Evolutionary conservation across 1,139 yeast species (phyloP), one percentile per base, ranked within the genome.

Genomic region (Kodamaea suecica): DNA sequence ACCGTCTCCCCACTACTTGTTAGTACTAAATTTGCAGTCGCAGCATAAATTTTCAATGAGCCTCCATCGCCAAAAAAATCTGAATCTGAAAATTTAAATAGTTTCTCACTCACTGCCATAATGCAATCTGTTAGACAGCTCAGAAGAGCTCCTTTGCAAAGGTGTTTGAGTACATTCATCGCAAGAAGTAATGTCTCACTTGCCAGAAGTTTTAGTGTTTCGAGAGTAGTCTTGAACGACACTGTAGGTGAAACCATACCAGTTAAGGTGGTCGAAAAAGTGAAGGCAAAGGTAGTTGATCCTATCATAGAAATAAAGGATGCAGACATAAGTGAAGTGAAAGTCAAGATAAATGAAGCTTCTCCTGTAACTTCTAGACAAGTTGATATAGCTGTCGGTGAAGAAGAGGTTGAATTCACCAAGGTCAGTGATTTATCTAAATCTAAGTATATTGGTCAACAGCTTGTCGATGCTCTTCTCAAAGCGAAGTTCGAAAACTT

Each of bases 401-500:
- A 13, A 12, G 28, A 25, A 13, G 17, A n/a, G 10, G 10, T 12
- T 8, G 31, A 27, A 15, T 21, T 35, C 29, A 29, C 34, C 28
- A 38, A 32, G 17, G 36, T 40, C 16, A 27, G 16, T 5, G 41
- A 40, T 17, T 31, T 40, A 20, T 15, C 28, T 28, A 36, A 41
- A 25, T 24, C 45, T 17, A 39, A 39, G 17, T 34, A 34, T 36
- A 39, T 40, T 16, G 42, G 44, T 15, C 35, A 36, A 14, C 34
- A 31, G 11, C 44, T 48, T 20, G 30, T 46, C n/a, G 34, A 31
- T 5, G 71, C 79, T 11, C 53, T 78, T 27, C 44, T 51, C 3
- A 50, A 53, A n/a, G 58, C 74, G 42, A 66, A 68, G 1, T 78
- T 70, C 49, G 56, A 52, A 35, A 64, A 57, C 29, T 71, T 88